Evolutionary conservation across 768 basidiomycete genomes (phyloP).

Genomic region (Amylocystis lapponica): DNA sequence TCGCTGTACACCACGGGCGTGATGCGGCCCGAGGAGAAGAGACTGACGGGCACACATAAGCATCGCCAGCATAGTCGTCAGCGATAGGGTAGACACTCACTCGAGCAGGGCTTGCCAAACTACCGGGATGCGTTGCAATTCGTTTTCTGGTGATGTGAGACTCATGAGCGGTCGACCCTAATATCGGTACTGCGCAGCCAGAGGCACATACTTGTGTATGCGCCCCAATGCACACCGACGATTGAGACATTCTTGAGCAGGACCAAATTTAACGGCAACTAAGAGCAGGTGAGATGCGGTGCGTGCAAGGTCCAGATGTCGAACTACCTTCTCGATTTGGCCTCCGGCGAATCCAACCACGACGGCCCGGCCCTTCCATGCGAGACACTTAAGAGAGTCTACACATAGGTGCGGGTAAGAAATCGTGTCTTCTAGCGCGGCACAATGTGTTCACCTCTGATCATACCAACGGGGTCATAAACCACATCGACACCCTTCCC

Average conservation of each 20-base stretch:
- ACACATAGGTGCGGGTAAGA: slow-evolving; percentile 10
- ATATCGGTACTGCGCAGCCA: background rate
- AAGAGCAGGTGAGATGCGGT: background rate
- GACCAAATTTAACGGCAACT: slow-evolving; percentile 77
- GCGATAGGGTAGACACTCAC: slow-evolving; percentile 29
- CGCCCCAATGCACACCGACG: slow-evolving; percentile 85
- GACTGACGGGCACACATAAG: slow-evolving; percentile 33
- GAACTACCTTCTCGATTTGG: slow-evolving; percentile 68
- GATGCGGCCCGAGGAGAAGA: slow-evolving; percentile 61
- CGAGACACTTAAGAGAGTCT: slow-evolving; percentile 90
- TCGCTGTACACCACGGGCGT: slow-evolving; percentile 68
- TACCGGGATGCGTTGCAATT: slow-evolving; percentile 52
- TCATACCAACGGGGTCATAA: slow-evolving; percentile 82
- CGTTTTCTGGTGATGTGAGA: slow-evolving; percentile 57
- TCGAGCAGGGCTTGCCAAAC: slow-evolving; percentile 73
- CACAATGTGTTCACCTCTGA: slow-evolving; percentile 40
- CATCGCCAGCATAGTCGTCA: background rate
- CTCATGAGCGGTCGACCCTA: no score
- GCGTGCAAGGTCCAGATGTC: background rate
- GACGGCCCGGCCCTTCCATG: slow-evolving; percentile 88
- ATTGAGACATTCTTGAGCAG: slow-evolving; percentile 42
- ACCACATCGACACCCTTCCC: slow-evolving; percentile 85
- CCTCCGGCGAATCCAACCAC: slow-evolving; percentile 94
- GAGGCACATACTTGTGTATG: slow-evolving; percentile 54
- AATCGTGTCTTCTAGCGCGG: background rate